Base-by-base conservation (phyloP, 2,329 filamentous ascomycete genomes). In the Penicillium brasilianum region DNA sequence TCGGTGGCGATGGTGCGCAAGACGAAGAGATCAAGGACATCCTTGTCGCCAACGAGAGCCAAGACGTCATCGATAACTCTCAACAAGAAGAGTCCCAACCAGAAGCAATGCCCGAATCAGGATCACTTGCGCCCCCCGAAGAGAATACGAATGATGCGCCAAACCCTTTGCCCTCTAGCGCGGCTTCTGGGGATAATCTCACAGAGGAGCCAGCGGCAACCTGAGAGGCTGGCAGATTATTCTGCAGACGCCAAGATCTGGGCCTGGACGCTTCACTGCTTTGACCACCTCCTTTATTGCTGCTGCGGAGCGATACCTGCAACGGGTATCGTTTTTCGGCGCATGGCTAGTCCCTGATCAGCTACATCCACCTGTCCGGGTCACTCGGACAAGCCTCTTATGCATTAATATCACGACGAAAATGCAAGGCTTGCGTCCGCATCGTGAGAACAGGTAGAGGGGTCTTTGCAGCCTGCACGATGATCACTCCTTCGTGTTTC, bases 291-390 rank as follows among this genome's bases (percentile, higher is more conserved):
- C 59, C 55, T 64, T 57, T 51, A 28, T 55, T 41, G 39, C 28
- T 39, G 56, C 32, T 61, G 59, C 62, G 62, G 66, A 66, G 58
- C 44, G 64, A 41, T 64, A 57, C 44, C 64, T 58, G 52, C 61
- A 68, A 66, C 46, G 55, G 62, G 59, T 62, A 59, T 64, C 41
- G 22, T 55, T 53, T 60, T n/a, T 55, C 62, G 54, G 59, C 44
- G 36, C 46, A 53, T 55, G 48, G 44, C 37, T 25, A 36, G 43
- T 52, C 22, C 53, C 34, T 16, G 48, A 51, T 55, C 56, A 58
- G 50, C 65, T 58, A 67, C 61, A 61, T 51, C 50, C 61, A 64
- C 55, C 43, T 28, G 34, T 34, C 46, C 37, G 53, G 54, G 48
- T 62, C 63, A 49, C 52, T 54, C 62, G 61, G 60, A 49, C 8